Base-by-base conservation (phyloP, 2,329 filamentous ascomycete species). In the Talaromyces marneffei region DNA sequence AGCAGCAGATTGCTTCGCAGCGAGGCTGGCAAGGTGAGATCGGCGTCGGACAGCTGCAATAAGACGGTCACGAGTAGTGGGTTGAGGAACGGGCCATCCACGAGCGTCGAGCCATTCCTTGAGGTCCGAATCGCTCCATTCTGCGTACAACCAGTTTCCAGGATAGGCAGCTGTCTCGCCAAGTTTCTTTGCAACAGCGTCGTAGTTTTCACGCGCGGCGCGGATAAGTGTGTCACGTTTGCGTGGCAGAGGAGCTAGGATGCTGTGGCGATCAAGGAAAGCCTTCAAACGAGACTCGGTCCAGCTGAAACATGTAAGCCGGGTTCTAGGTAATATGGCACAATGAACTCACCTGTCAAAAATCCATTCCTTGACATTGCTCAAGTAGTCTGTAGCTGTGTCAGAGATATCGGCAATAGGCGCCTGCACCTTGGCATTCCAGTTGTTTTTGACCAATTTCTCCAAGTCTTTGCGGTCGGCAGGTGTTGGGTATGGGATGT, bases 391-490 rank as follows among this genome's bases (percentile, higher is more conserved):
- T 64, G 89, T 85, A 40, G 90, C 82, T 67, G 88, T 87, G 46
- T 94, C 89, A 66, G 91, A 88, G 9, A 88, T 87, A 75, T 95
- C 67, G 86, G 88, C 90, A 87, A 97, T 70, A 81, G 84, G 63
- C 74, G 79, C 79, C 88, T 89, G 70, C 40, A 94, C 84, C 67
- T 90, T 87, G 67, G 83, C 77, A 52, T 96, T 86, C 94, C 94
- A 99, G 80, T 96, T 92, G 71, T 87, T 83, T 78, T 91, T 88
- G 66, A 97, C 89, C n/a, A 95, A 80, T 64, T 87, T 87, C 78
- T 96, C 90, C n/a, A 99, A 87, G 67, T 96, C 91, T 78, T 94
- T 96, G 71, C 94, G 91, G 77, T 97, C 92, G 54, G 93, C 87
- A 10, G 92, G 86, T 10, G 86, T 87, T n/a, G 94, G 92, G 75